Percentiles rank a stretch among this genome's conserved stretches.
Conservation (phyloP, 257 asterid genomes). For the Petunia secreta region DNA sequence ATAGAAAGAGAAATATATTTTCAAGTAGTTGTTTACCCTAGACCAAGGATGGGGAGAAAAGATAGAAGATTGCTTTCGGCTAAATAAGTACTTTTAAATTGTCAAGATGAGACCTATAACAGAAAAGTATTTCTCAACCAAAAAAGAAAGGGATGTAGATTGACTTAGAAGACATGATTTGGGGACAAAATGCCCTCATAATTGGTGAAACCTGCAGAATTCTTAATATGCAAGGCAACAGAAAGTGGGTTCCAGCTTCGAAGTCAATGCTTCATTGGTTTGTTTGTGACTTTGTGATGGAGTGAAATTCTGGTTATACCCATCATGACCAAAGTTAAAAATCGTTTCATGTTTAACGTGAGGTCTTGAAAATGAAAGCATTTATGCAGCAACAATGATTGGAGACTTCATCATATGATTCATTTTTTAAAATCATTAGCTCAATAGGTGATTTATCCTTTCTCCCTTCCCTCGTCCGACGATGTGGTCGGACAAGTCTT, state of each 20-base stretch:
- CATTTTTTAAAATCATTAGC: too few species aligned
- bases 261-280: constrained; percentile 30
- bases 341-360: too few species aligned
- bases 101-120: constrained; percentile 9
- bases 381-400: too few species aligned
- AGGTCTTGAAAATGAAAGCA: too few species aligned
- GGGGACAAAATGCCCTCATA: constrained; percentile 4
- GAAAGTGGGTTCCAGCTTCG: constrained; percentile 11
- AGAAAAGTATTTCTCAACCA: constrained; percentile 19
- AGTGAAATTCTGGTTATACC: background rate
- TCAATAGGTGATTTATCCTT: too few species aligned
- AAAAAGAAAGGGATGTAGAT: constrained; percentile 18
- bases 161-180: constrained; percentile 28
- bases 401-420: too few species aligned
- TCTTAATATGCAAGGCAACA: constrained; percentile 26
- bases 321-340: too few species aligned
- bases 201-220: background rate
- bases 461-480: too few species aligned
- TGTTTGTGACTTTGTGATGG: background rate
- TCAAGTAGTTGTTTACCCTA: background rate
- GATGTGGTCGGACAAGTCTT: too few species aligned
- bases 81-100: background rate
- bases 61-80: constrained; percentile 16
- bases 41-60: background rate
- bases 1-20: background rate